Conservation (phyloP, 169 alveolate species). For the Theileria luwenshuni region DNA sequence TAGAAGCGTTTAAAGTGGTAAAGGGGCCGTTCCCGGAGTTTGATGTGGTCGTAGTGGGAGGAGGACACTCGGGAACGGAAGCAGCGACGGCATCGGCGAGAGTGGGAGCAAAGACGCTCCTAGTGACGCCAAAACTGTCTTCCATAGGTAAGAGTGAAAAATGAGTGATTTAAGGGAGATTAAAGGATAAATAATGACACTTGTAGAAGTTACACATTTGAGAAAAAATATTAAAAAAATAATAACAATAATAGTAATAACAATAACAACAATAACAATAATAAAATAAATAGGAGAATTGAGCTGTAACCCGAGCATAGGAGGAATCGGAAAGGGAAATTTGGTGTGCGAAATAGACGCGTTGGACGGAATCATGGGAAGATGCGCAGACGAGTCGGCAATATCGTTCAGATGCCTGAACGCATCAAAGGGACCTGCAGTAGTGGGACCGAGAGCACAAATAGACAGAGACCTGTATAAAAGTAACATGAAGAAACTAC, state of each 20-base stretch:
- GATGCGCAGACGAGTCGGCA: slow-evolving; percentile 86
- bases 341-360: slow-evolving; percentile 92
- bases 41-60: slow-evolving; percentile 89
- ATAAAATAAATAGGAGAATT: slow-evolving; percentile 69
- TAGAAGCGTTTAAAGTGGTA: slow-evolving; percentile 3
- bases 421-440: slow-evolving; percentile 89
- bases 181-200: slow-evolving; percentile 13
- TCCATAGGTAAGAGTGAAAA: slow-evolving; percentile 70
- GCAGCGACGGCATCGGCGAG: slow-evolving; percentile 91
- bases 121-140: slow-evolving; percentile 78
- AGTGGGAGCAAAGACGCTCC: slow-evolving; percentile 84
- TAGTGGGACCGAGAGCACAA: slow-evolving; percentile 89
- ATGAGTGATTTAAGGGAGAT: slow-evolving; percentile 39
- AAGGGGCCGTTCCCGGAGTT: slow-evolving; percentile 26
- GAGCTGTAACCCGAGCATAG: slow-evolving; percentile 90
- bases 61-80: slow-evolving; percentile 93
- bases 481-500: slow-evolving; percentile 65
- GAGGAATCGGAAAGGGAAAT: slow-evolving; percentile 93
- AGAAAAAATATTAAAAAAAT: not conserved
- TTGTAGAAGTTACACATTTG: not conserved
- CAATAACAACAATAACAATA: not conserved
- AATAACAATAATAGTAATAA: not conserved
- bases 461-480: slow-evolving; percentile 87
- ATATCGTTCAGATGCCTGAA: slow-evolving; percentile 87
- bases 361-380: slow-evolving; percentile 88